A percentile compares a stretch with the other conserved stretches of the same genome.
Evolutionary conservation across 176 grass and related monocot genomes (phyloP).

Genomic region (Luzula sylvatica): DNA sequence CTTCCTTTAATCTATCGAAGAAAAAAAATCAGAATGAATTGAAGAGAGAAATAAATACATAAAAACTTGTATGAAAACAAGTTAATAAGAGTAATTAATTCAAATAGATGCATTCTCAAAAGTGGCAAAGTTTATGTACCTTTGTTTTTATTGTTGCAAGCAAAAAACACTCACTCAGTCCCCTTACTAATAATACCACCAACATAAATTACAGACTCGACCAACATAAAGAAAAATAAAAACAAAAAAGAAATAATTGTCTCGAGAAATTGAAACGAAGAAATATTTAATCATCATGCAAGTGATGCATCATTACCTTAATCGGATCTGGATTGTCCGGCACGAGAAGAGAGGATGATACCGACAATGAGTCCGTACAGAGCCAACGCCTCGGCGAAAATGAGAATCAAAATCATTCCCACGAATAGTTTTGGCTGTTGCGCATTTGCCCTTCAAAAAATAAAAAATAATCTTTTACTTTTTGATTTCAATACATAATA

Average conservation of each 20-base stretch:
- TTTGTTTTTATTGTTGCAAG: constrained; percentile 25
- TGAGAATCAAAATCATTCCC: constrained; percentile 32
- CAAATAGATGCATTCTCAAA: constrained; percentile 21
- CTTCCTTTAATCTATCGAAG: no score
- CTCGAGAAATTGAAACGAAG: constrained; percentile 2
- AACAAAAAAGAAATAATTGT: background rate
- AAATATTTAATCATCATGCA: background rate
- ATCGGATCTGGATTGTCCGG: constrained; percentile 22
- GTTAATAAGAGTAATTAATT: constrained; percentile 10
- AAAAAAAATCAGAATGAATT: no score
- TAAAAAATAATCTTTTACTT: no score
- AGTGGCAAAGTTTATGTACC: constrained; percentile 8
- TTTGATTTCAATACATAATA: no score
- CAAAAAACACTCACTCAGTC: no score
- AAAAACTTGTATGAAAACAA: constrained; percentile 2
- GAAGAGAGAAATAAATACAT: no score
- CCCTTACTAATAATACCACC: constrained; percentile 2
- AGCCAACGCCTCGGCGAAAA: constrained; percentile 23
- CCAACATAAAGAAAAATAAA: constrained; percentile 18
- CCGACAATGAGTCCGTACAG: constrained; percentile 32
- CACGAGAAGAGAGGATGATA: constrained; percentile 27
- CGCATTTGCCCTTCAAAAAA: constrained; percentile 21
- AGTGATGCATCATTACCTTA: constrained; percentile 4
- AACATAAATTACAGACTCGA: constrained; percentile 13
- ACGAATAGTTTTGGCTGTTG: constrained; percentile 31